A percentile compares a stretch with the other conserved stretches of the same genome.
These are phyloP conservation scores for Capronia epimyces DNA, from an alignment of 2,329 filamentous ascomycete genomes.

Conservation along the genomic window DNA sequence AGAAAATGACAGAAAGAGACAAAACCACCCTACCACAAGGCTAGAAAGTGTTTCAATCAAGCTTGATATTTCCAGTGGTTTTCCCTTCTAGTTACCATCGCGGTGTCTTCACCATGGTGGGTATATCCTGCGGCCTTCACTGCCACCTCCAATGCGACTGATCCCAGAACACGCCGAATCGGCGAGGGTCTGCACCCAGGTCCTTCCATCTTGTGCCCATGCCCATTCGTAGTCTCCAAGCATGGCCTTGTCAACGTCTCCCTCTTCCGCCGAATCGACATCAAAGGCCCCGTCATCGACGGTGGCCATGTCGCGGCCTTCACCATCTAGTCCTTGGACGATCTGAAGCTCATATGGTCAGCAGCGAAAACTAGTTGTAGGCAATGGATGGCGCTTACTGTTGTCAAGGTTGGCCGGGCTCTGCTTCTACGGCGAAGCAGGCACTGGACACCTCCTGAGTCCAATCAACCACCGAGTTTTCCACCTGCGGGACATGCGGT, in stretches of 20 bases:
- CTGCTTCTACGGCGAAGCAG: slow-evolving; percentile 8
- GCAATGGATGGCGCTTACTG: neutral
- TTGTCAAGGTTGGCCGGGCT: neutral
- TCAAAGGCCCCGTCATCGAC: no score
- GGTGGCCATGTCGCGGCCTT: no score
- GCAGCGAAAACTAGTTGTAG: neutral
- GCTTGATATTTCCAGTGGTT: neutral
- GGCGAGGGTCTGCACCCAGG: no score
- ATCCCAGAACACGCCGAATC: no score
- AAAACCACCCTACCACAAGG: neutral
- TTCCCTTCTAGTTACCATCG: neutral
- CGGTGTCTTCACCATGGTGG: no score
- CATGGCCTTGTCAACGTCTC: no score
- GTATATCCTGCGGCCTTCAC: no score
- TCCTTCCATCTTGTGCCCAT: no score
- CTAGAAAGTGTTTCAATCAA: slow-evolving; percentile 7
- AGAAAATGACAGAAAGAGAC: neutral
- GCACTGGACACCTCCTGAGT: neutral
- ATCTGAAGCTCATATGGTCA: neutral
- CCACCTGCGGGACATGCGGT: slow-evolving; percentile 7
- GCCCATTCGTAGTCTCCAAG: no score
- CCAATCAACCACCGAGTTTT: slow-evolving; percentile 9
- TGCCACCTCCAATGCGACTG: no score
- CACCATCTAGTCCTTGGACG: neutral
- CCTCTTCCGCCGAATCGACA: no score